Evolutionary conservation across 768 basidiomycete genomes (phyloP), one percentile per base, ranked within the genome.

Genomic region (Scleroderma citrinum): DNA sequence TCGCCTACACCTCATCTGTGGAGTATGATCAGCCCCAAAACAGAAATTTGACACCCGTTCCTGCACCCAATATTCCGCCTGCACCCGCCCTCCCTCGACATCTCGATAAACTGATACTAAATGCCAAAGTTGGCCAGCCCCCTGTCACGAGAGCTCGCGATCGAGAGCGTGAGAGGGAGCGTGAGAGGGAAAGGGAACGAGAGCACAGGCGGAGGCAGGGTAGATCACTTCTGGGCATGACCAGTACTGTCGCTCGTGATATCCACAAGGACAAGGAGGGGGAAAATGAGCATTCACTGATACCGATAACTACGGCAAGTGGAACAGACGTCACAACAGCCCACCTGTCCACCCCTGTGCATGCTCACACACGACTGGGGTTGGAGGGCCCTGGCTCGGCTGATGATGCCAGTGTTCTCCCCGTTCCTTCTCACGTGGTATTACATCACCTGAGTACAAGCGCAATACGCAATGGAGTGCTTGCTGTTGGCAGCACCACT

Each of bases 371-470:
- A 19, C 65, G 67, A 46, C 60, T 69, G 19, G 69, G 64, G 35
- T 50, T 71, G 37, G 72, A 71, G 12, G 70, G 63, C 7, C 57
- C 59, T 0, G 71, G 76, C n/a, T 55, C 84, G 59, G 79, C 82
- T 16, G 94, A 98, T 67, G 94, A 98, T 61, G 87, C 81, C 45
- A 86, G 85, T 42, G 92, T 98, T 49, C 68, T 98, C 54, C 87
- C 95, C 14, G 91, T 96, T 19, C 94, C 94, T 19, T 87, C 83
- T 32, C 94, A 97, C 70, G 91, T 92, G 32, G 92, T 97, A 20
- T 71, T 98, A 55, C 92, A 96, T 58, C 94, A 98, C 67, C 69
- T 98, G 59, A 90, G 90, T 53, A 96, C 94, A 53, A 95, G 92
- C 59, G 93, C 94, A 45, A 98, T 98, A 53, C 77, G 83, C 67